Conservation (phyloP, 352 stramenopile genomes). For the Plasmopara muralis region DNA sequence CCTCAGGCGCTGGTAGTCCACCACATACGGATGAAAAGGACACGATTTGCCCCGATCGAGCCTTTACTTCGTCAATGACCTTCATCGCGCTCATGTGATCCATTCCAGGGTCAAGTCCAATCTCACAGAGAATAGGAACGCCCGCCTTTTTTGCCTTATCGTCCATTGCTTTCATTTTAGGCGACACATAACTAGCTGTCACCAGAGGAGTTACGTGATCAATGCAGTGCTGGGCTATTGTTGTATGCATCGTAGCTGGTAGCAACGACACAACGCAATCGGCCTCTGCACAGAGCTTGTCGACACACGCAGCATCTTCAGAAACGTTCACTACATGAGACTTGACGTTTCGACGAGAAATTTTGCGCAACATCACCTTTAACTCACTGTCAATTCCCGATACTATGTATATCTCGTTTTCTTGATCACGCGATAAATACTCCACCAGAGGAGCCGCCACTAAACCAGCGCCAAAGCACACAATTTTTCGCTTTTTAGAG, state of each 20-base stretch:
- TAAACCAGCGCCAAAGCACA: constrained; percentile 83
- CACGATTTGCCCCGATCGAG: constrained; percentile 79
- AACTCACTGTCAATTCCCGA: constrained; percentile 72
- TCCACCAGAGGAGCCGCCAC: constrained; percentile 82
- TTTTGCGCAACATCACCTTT: constrained; percentile 57
- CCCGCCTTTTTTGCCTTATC: constrained; percentile 62
- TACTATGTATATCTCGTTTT: constrained; percentile 69
- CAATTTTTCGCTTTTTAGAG: constrained; percentile 69
- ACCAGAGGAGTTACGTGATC: constrained; percentile 82
- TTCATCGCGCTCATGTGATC: constrained; percentile 97
- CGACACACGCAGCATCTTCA: constrained; percentile 38
- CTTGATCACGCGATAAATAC: constrained; percentile 69
- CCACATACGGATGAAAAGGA: constrained; percentile 94
- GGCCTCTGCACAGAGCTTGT: constrained; percentile 58
- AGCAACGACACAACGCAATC: constrained; percentile 94
- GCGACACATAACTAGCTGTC: constrained; percentile 94
- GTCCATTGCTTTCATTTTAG: constrained; percentile 87
- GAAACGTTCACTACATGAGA: constrained; percentile 76
- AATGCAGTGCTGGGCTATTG: constrained; percentile 87
- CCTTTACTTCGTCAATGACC: constrained; percentile 94
- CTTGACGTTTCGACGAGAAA: constrained; percentile 56
- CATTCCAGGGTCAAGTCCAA: constrained; percentile 94
- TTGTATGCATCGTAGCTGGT: constrained; percentile 90
- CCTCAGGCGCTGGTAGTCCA: constrained; percentile 91
- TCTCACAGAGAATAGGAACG: constrained; percentile 92